Base-by-base conservation (phyloP, 768 basidiomycete genomes). In the Termitomyces sp. region DNA sequence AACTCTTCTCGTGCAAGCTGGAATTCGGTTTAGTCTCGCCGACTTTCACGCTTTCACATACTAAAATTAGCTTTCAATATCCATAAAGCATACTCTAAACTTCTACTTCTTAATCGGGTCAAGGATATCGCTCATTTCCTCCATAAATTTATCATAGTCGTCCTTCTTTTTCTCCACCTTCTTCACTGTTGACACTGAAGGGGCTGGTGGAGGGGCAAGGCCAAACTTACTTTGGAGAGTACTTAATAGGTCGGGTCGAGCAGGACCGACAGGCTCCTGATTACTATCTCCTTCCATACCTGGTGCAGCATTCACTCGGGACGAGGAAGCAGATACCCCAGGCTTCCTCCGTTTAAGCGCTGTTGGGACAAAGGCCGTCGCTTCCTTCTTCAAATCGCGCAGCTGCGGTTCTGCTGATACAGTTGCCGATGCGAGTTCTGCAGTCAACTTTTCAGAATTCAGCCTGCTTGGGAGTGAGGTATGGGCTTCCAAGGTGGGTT, bases 351-450 rank as follows among this genome's bases (percentile, higher is more conserved):
- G 85, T 73, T 92, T 93, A 56, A 96, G 74, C 3, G 89, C 80
- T 2, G 87, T 71, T 4, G 97, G 97, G 4, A 98, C 85, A 68
- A 99, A 98, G 0, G 91, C 86, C 0, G 94, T 96, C 9, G 91
- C 90, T 72, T 99, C 97, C 73, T 94, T 95, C 77, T 95, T 94
- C 63, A 98, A 79, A 74, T 99, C 94, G 14, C 96, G 90, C 55
- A 99, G 74, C 70, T 94, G 82, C 4, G 97, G 94, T 49, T 80
- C 93, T 2, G 95, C 94, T 25, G 85, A 88, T 56, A 98, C 87
- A 2, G 84, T 90, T 1, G 92, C 93, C 7, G 83, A 76, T 1
- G 78, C 79, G 15, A 79, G 62, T 48, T 73, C 76, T 10, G 79
- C 73, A 9, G 74, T 61, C 2, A 65, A 53, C 15, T 73, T 64